phyloP scores from a whole-genome alignment of 306 rosid genomes.

The Astragalus glycyphyllos region DNA sequence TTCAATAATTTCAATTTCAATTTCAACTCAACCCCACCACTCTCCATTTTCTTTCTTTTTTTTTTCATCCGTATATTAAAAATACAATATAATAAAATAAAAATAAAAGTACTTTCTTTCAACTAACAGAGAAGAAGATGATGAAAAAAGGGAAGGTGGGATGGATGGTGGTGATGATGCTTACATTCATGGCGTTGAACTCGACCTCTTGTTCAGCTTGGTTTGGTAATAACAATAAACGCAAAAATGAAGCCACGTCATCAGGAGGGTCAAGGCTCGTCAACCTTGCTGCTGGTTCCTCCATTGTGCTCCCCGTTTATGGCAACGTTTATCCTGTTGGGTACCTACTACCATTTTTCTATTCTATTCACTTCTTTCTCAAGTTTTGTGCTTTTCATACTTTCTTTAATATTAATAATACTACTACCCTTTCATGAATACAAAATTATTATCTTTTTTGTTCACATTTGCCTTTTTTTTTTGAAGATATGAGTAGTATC shows the following conservation, averaged over 20 bases:
- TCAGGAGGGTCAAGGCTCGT: slow-evolving; percentile 57
- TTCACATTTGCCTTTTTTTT: background rate
- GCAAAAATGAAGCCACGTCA: slow-evolving; percentile 46
- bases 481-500: too few species aligned
- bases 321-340: slow-evolving; percentile 93
- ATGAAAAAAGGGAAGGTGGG: slow-evolving; percentile 43
- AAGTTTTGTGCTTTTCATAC: too few species aligned
- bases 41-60: slow-evolving; percentile 12
- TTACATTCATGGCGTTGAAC: slow-evolving; percentile 46
- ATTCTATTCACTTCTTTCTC: background rate
- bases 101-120: background rate
- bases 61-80: slow-evolving; percentile 20
- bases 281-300: slow-evolving; percentile 61
- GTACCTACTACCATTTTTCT: slow-evolving; percentile 34
- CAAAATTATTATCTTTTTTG: background rate
- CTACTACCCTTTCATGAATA: background rate
- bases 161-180: slow-evolving; percentile 37
- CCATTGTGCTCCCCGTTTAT: slow-evolving; percentile 67
- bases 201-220: slow-evolving; percentile 65
- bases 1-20: slow-evolving; percentile 23
- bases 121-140: slow-evolving; percentile 27
- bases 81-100: background rate
- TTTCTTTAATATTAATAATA: background rate
- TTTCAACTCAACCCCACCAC: slow-evolving; percentile 41
- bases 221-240: slow-evolving; percentile 49